Base-by-base conservation (phyloP, 495 filamentous ascomycete species). In the Glonium stellatum region DNA sequence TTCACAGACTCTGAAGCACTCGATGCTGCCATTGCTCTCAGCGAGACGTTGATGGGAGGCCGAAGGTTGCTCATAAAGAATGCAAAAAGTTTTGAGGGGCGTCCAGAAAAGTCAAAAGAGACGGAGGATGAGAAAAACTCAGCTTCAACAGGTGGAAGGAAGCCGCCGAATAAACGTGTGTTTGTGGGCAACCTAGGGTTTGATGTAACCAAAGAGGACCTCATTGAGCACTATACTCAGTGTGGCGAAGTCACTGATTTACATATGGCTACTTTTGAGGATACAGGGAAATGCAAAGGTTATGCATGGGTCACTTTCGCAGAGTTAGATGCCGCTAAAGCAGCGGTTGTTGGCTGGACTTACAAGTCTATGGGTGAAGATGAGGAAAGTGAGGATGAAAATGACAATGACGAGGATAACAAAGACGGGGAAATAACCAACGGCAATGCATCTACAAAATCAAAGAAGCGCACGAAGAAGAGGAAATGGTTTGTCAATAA, bases 281-380 rank as follows among this genome's bases (percentile, higher is more conserved):
- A 99, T 68, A 84, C 85, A 41, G 95, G 93, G 25, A 97, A 97
- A 76, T 97, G 95, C 77, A 97, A 97, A 76, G 93, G 93, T 0
- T 99, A 88, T 77, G 92, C 86, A 19, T 97, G 93, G 88, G 84
- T 97, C 50, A 86, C 87, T 41, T 99, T 97, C 75, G 84, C 85
- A 69, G 84, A 90, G 23, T 63, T 89, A 18, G 84, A 87, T 19
- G 81, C 85, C 0, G 90, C 88, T 0, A 77, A 83, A 64, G 83
- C 81, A 67, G 93, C 91, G 8, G 90, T 96, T 63, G 85, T 82
- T 61, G 95, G 95, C 1, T 95, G 82, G 68, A 79, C 90, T 50
- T 71, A 66, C 21, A 74, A 73, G 68, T 63, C 58, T 5, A 47
- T 68, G 19, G 70, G 69, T 27, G 63, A 72, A 55, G 60, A 67